Evolutionary conservation across 495 filamentous ascomycete genomes (phyloP).

Genomic region (Penicillium coffeae): DNA sequence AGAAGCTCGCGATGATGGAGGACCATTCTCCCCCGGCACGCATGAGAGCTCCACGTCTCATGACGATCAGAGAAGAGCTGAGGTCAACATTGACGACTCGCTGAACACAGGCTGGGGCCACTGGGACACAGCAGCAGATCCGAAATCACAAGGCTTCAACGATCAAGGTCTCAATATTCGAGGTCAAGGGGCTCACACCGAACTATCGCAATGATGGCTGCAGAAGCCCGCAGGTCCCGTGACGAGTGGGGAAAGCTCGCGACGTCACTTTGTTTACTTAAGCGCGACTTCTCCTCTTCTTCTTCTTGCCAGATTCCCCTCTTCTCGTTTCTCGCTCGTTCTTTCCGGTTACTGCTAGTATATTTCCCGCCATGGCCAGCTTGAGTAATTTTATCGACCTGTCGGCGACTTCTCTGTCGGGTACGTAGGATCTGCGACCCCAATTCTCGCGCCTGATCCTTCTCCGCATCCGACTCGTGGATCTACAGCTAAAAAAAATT

Average conservation of each 20-base stretch:
- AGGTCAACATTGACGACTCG: constrained; percentile 8
- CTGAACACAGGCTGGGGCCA: constrained; percentile 1
- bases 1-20: constrained; percentile 72
- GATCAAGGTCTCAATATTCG: background rate
- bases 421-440: constrained; percentile 25
- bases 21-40: constrained; percentile 58
- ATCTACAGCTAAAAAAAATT: constrained; percentile 20
- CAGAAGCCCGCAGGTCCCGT: constrained; percentile 3
- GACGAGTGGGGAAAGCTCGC: background rate
- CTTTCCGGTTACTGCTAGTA: background rate
- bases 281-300: constrained; percentile 9
- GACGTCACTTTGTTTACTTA: constrained; percentile 34
- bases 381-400: constrained; percentile 43
- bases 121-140: no score
- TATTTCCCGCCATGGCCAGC: constrained; percentile 27
- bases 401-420: constrained; percentile 40
- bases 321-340: constrained; percentile 2
- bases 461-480: constrained; percentile 35
- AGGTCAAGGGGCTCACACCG: background rate
- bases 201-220: background rate
- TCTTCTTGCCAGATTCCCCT: constrained; percentile 2
- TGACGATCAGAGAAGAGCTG: constrained; percentile 25
- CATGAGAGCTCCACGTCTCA: constrained; percentile 26
- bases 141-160: no score
- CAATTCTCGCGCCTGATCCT: background rate